phyloP scores from a whole-genome alignment of 2,329 filamentous ascomycete species.

The Tolypocladium tropicale region DNA sequence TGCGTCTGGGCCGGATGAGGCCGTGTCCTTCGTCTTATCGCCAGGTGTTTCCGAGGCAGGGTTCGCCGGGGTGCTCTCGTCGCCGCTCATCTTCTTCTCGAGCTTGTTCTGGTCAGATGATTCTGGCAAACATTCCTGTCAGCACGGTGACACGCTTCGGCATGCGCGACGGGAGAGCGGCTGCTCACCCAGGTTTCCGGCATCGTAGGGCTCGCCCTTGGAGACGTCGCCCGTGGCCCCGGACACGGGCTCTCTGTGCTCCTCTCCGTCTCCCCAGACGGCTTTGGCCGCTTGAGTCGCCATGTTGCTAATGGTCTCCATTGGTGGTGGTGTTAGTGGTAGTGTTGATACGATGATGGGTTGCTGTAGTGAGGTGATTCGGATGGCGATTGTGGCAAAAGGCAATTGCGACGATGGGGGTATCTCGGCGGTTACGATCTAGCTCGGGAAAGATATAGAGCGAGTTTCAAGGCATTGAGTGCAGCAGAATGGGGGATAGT shows the following conservation, averaged over 20 bases:
- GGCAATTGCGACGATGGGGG: not conserved
- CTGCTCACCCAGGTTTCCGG: constrained; percentile 55
- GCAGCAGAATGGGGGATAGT: not conserved
- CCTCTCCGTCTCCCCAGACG: constrained; percentile 32
- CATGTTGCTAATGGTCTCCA: constrained; percentile 56
- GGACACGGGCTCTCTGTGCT: constrained; percentile 55
- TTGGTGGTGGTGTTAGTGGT: no score
- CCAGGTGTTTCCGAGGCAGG: not conserved
- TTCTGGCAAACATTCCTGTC: not conserved
- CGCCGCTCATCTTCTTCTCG: constrained; percentile 1
- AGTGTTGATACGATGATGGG: not conserved
- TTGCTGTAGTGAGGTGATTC: not conserved
- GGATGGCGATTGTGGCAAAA: not conserved
- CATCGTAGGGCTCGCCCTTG: constrained; percentile 65
- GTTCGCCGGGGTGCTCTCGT: not conserved
- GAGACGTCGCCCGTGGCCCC: constrained; percentile 58
- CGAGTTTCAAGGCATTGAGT: not conserved
- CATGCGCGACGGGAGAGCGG: not conserved
- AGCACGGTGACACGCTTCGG: not conserved
- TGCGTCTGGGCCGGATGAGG: not conserved
- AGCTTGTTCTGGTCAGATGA: constrained; percentile 4
- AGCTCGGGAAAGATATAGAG: not conserved
- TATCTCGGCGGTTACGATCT: not conserved
- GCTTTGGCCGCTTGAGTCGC: constrained; percentile 28
- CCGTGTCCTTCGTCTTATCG: not conserved